phyloP scores from a whole-genome alignment of 805 yeast species.

The Lipomyces yamanashiensis region DNA sequence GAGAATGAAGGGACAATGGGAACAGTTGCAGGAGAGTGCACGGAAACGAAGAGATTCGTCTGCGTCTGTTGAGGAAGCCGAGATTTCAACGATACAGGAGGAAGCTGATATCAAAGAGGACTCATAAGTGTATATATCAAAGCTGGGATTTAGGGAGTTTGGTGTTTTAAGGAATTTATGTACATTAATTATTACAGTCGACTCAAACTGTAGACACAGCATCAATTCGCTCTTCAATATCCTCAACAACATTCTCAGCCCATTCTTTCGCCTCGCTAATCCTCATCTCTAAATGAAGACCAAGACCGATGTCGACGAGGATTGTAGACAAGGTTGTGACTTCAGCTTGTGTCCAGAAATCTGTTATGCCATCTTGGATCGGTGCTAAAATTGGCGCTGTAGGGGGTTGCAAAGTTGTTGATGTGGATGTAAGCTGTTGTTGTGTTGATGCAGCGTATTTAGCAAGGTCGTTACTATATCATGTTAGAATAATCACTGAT shows the following conservation, averaged over 20 bases:
- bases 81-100: neutral
- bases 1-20: constrained; percentile 66
- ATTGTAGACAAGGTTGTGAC: constrained; percentile 9
- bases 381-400: constrained; percentile 17
- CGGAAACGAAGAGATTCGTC: constrained; percentile 50
- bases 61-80: constrained; percentile 10
- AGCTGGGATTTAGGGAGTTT: neutral
- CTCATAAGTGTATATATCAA: neutral
- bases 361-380: constrained; percentile 18
- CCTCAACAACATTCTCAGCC: neutral
- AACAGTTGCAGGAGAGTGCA: constrained; percentile 67
- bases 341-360: constrained; percentile 25
- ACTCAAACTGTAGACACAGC: neutral
- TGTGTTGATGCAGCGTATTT: neutral
- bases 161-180: neutral
- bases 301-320: constrained; percentile 24
- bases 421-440: constrained; percentile 1
- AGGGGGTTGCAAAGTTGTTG: neutral
- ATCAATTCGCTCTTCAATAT: constrained; percentile 2
- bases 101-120: constrained; percentile 12
- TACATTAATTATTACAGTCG: neutral
- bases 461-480: constrained; percentile 8
- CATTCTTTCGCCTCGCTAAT: constrained; percentile 16
- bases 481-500: constrained; percentile 1
- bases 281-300: constrained; percentile 22